These are phyloP conservation scores for Fremontodendron californicum DNA, from an alignment of 345 rosid genomes.

Conservation along the genomic window DNA sequence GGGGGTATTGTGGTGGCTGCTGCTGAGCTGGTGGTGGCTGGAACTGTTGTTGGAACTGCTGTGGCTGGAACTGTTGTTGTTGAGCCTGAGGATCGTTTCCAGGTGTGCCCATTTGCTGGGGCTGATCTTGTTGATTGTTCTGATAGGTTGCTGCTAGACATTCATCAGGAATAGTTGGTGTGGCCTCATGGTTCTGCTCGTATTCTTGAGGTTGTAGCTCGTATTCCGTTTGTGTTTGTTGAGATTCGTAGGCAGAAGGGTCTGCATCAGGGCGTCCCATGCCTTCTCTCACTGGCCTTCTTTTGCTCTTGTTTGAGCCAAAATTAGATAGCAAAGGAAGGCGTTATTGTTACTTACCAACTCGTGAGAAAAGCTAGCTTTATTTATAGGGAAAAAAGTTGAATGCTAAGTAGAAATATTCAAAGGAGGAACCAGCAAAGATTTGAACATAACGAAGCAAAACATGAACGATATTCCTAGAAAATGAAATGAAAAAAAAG, in stretches of 20 bases:
- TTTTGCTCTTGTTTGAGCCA: not conserved
- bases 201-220: slow-evolving; percentile 14
- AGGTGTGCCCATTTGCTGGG: not conserved
- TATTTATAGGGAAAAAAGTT: not conserved
- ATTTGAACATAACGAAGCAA: not conserved
- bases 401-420: not conserved
- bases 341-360: not conserved
- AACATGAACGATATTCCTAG: not conserved
- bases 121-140: not conserved
- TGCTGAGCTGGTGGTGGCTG: not conserved
- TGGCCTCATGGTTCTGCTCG: slow-evolving; percentile 1
- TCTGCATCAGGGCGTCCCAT: slow-evolving; percentile 23
- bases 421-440: not conserved
- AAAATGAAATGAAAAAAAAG: not conserved
- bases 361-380: not conserved
- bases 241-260: slow-evolving; percentile 3
- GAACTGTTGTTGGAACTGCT: not conserved
- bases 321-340: not conserved
- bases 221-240: not conserved
- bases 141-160: not conserved
- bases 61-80: slow-evolving; percentile 12
- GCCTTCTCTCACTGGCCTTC: not conserved
- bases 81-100: not conserved
- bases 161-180: not conserved
- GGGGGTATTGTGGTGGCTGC: too few species aligned